These are phyloP conservation scores for Gnomoniopsis sp. DNA, from an alignment of 2,329 filamentous ascomycete species.

Conservation along the genomic window DNA sequence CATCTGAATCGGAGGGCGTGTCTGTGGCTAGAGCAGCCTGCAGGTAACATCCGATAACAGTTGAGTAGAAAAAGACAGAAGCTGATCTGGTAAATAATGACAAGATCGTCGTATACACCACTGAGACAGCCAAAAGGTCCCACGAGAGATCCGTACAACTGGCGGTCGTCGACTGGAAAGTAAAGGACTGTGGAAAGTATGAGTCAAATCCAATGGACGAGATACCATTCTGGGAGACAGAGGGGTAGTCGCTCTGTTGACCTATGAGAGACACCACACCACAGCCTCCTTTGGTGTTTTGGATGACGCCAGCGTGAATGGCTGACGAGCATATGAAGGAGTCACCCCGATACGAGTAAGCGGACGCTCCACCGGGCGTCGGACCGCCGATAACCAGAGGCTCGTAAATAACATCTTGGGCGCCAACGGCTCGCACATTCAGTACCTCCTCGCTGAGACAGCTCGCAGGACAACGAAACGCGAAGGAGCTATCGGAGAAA, in stretches of 20 bases:
- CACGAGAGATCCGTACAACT: slow-evolving; percentile 49
- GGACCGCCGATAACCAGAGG: slow-evolving; percentile 14
- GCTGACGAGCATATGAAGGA: slow-evolving; percentile 16
- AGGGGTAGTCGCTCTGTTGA: slow-evolving; percentile 33
- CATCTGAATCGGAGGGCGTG: slow-evolving; percentile 62
- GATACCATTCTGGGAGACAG: slow-evolving; percentile 49
- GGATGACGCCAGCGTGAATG: slow-evolving; percentile 15
- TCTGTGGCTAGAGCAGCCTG: slow-evolving; percentile 51
- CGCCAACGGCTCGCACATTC: slow-evolving; percentile 12
- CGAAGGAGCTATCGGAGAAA: slow-evolving; percentile 15
- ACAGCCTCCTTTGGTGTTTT: slow-evolving; percentile 11
- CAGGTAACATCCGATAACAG: slow-evolving; percentile 28
- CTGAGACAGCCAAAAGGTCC: slow-evolving; percentile 62
- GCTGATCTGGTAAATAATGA: slow-evolving; percentile 67
- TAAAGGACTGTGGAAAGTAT: slow-evolving; percentile 68
- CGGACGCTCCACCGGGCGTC: slow-evolving; percentile 1
- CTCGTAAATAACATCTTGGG: slow-evolving; percentile 15
- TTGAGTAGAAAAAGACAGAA: slow-evolving; percentile 61
- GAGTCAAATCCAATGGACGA: slow-evolving; percentile 63
- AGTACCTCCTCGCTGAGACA: slow-evolving; percentile 14
- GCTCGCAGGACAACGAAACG: slow-evolving; percentile 15
- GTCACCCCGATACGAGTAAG: slow-evolving; percentile 12
- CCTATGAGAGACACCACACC: slow-evolving; percentile 13
- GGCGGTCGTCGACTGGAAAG: slow-evolving; percentile 50
- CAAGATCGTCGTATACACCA: slow-evolving; percentile 60